phyloP scores from a whole-genome alignment of 2,329 filamentous ascomycete genomes.

The Exophiala calicioides region DNA sequence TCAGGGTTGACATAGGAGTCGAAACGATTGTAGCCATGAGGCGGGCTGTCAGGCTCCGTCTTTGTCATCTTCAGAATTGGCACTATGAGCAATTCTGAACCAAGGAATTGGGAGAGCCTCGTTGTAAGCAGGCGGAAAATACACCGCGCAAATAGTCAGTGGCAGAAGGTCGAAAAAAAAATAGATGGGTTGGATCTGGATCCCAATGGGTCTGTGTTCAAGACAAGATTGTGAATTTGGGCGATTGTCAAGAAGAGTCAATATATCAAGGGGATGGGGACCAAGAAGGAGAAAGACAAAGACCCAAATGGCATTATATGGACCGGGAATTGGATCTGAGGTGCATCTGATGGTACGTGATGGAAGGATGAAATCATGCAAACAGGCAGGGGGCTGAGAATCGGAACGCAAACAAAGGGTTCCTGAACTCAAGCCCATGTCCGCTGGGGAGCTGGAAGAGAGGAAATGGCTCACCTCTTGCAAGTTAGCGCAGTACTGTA shows the following conservation, averaged over 20 bases:
- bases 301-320: constrained; percentile 18
- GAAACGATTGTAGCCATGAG: constrained; percentile 6
- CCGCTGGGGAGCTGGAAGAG: constrained; percentile 12
- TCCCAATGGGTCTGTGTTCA: too few relatives aligned
- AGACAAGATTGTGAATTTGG: constrained; percentile 4
- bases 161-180: too few relatives aligned
- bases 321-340: constrained; percentile 14
- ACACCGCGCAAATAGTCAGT: too few relatives aligned
- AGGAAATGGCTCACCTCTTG: constrained; percentile 14
- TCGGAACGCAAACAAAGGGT: constrained; percentile 30
- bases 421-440: constrained; percentile 22
- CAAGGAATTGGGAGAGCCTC: too few relatives aligned
- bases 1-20: constrained; percentile 10
- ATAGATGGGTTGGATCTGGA: background rate
- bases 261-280: constrained; percentile 4
- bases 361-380: constrained; percentile 22
- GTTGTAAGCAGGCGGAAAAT: too few relatives aligned
- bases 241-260: background rate
- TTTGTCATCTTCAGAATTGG: background rate
- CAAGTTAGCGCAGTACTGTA: constrained; percentile 23
- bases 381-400: constrained; percentile 29
- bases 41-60: constrained; percentile 8
- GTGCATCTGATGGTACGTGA: constrained; percentile 17
- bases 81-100: background rate
- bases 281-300: constrained; percentile 11